Evolutionary conservation across 331 rosid species (phyloP).

Genomic region (Acacia concinna): DNA sequence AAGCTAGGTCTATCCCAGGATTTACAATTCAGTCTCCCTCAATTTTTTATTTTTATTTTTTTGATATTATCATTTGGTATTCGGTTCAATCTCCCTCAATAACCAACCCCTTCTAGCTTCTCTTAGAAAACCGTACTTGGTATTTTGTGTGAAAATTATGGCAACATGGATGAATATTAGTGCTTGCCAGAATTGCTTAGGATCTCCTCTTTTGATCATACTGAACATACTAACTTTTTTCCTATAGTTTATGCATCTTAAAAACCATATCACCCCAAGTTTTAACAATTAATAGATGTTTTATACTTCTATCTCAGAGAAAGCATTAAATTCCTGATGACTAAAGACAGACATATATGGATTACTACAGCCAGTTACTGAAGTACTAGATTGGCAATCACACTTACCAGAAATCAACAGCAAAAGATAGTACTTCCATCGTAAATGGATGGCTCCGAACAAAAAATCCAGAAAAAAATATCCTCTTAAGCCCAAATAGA

Average conservation of each 20-base stretch:
- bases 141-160: not conserved
- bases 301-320: not conserved
- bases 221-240: not conserved
- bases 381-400: not conserved
- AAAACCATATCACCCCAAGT: conserved; percentile 16
- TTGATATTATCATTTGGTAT: no score
- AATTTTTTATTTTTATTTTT: no score
- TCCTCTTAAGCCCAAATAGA: conserved; percentile 87
- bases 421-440: conserved; percentile 89
- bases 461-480: conserved; percentile 88
- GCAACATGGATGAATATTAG: not conserved
- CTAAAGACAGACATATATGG: not conserved
- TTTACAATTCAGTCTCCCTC: not conserved
- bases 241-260: not conserved
- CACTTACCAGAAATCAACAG: conserved; percentile 84
- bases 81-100: not conserved
- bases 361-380: not conserved
- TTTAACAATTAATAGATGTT: not conserved
- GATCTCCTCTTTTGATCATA: not conserved
- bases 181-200: not conserved
- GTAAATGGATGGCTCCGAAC: conserved; percentile 77
- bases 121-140: not conserved
- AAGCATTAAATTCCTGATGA: not conserved
- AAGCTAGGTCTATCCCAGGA: not conserved
- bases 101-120: not conserved